Conservation (phyloP, 1,284 basidiomycete genomes). For the Blastosporella zonata region DNA sequence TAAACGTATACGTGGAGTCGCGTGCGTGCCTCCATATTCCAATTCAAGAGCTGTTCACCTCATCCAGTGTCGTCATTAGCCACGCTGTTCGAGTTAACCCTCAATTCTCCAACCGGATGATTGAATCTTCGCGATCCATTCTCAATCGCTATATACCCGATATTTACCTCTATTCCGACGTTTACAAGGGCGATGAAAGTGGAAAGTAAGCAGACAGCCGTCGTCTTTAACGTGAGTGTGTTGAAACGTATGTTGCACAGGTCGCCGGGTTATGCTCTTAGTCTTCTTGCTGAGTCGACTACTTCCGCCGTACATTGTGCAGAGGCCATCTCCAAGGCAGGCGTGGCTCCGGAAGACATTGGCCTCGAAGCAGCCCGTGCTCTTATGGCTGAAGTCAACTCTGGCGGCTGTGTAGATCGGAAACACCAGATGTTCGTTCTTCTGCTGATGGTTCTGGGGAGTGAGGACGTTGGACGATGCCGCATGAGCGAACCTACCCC, state of each 20-base stretch:
- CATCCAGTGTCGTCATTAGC: conserved; percentile 45
- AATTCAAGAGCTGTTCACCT: conserved; percentile 5
- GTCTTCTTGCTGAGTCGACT: conserved; percentile 88
- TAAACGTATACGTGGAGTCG: conserved; percentile 92
- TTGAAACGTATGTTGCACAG: conserved; percentile 35
- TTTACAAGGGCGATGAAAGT: conserved; percentile 96
- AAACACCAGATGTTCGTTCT: conserved; percentile 89
- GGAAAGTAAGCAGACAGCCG: conserved; percentile 69
- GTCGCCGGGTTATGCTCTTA: conserved; percentile 95
- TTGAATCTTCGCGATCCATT: conserved; percentile 88
- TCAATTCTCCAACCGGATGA: conserved; percentile 97
- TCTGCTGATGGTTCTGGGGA: conserved; percentile 91
- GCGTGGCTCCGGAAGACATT: conserved; percentile 89
- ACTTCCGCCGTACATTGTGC: conserved; percentile 88
- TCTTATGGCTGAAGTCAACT: conserved; percentile 76
- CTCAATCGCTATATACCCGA: conserved; percentile 97
- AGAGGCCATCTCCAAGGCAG: conserved; percentile 79
- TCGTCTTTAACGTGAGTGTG: background rate
- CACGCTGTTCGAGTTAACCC: conserved; percentile 95
- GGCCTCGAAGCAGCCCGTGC: conserved; percentile 77
- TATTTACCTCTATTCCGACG: conserved; percentile 97
- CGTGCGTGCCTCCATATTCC: conserved; percentile 51
- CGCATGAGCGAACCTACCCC: conserved; percentile 80
- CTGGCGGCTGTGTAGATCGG: conserved; percentile 89
- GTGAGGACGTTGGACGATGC: conserved; percentile 92